Percentiles rank a stretch among this genome's conserved stretches.
These are phyloP conservation scores for Corinectria fuckeliana DNA, from an alignment of 2,329 filamentous ascomycete species.

Conservation along the genomic window DNA sequence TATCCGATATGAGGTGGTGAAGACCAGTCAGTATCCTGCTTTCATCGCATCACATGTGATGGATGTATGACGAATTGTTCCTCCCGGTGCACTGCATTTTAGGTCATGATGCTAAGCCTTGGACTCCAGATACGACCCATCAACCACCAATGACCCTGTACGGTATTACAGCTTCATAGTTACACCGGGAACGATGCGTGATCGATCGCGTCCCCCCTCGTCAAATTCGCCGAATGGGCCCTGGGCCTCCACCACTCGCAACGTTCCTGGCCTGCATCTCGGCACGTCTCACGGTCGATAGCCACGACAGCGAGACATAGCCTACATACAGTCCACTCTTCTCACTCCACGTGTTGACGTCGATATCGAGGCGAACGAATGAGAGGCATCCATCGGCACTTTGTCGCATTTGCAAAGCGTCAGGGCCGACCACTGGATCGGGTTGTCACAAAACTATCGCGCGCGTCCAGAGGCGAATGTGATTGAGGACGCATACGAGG, in stretches of 20 bases:
- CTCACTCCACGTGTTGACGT: conserved; percentile 8
- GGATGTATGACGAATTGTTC: background rate
- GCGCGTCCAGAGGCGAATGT: background rate
- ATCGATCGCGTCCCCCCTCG: background rate
- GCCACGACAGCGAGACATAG: background rate
- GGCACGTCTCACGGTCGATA: background rate
- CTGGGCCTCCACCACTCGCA: background rate
- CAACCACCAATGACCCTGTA: background rate
- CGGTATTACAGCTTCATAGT: background rate
- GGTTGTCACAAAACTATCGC: background rate
- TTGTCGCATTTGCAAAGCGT: conserved; percentile 2
- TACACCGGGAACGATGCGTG: background rate
- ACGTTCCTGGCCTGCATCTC: background rate
- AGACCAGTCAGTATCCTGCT: background rate
- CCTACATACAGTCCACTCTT: background rate
- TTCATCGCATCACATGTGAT: background rate
- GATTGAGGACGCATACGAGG: background rate
- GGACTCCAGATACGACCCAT: background rate
- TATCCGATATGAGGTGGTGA: background rate
- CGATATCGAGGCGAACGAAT: background rate
- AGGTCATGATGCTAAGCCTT: background rate
- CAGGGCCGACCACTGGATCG: background rate
- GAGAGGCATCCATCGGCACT: background rate
- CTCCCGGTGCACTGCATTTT: background rate
- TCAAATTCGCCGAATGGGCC: background rate